These are phyloP conservation scores for Penicillium sp. DNA, from an alignment of 2,329 filamentous ascomycete species.

Conservation along the genomic window DNA sequence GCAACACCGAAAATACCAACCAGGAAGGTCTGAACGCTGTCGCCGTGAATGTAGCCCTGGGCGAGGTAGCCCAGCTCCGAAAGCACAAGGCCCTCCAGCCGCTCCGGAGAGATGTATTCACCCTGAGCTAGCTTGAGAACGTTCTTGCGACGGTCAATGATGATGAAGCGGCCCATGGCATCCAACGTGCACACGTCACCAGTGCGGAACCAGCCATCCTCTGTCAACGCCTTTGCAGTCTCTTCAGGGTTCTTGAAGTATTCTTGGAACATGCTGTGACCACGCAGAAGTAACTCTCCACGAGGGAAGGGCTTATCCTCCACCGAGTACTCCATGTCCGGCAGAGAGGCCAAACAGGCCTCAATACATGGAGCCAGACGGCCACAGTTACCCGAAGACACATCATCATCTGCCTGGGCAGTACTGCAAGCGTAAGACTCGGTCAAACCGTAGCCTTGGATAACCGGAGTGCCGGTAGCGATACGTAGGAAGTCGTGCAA, in stretches of 20 bases:
- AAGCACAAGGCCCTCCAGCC: constrained; percentile 91
- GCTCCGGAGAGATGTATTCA: constrained; percentile 96
- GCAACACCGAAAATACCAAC: constrained; percentile 88
- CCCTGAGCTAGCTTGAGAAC: constrained; percentile 98
- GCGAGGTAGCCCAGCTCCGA: constrained; percentile 76
- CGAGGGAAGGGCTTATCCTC: constrained; percentile 87
- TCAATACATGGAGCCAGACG: constrained; percentile 67
- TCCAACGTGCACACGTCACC: constrained; percentile 90
- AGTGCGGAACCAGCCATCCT: constrained; percentile 95
- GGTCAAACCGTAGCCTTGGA: constrained; percentile 90
- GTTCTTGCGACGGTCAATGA: constrained; percentile 97
- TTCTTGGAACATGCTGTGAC: constrained; percentile 75
- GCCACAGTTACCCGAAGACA: constrained; percentile 78
- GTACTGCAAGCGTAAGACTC: constrained; percentile 82
- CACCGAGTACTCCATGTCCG: constrained; percentile 89
- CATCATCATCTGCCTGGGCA: constrained; percentile 70
- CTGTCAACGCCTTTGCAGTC: constrained; percentile 76
- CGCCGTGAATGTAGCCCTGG: constrained; percentile 87
- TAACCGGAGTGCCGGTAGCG: constrained; percentile 74
- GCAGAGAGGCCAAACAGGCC: constrained; percentile 79
- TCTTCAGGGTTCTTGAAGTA: constrained; percentile 91
- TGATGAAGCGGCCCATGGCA: constrained; percentile 79
- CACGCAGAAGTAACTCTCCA: constrained; percentile 83
- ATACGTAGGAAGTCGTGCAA: constrained; percentile 87
- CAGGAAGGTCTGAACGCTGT: constrained; percentile 75